A percentile compares a stretch with the other conserved stretches of the same genome.
phyloP scores from a whole-genome alignment of 257 asterid genomes.

The Solanum stenotomum region DNA sequence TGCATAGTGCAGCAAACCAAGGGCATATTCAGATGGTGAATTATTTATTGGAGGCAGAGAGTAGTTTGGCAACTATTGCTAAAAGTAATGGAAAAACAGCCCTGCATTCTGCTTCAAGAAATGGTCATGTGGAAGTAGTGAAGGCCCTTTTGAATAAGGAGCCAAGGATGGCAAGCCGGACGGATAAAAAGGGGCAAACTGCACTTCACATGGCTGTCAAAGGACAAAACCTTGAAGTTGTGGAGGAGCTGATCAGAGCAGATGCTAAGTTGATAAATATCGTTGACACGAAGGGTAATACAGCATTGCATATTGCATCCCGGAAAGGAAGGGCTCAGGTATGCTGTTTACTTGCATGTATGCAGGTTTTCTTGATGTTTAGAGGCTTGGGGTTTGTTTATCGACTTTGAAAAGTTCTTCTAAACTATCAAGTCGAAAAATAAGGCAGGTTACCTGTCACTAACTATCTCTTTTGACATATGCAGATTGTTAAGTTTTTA shows the following conservation, averaged over 20 bases:
- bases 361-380: neutral
- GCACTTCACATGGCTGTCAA: constrained; percentile 52
- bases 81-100: constrained; percentile 43
- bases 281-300: constrained; percentile 33
- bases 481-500: constrained; percentile 33
- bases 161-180: constrained; percentile 11
- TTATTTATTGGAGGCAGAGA: constrained; percentile 23
- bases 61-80: constrained; percentile 29
- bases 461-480: neutral
- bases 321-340: constrained; percentile 39
- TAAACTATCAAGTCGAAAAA: neutral
- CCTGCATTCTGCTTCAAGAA: constrained; percentile 42
- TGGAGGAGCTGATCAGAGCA: constrained; percentile 19
- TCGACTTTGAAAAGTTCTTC: neutral
- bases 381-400: neutral
- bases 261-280: constrained; percentile 23
- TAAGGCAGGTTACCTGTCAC: neutral
- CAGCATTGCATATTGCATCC: constrained; percentile 35
- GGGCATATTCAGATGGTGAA: constrained; percentile 35
- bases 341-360: neutral
- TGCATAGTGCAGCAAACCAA: constrained; percentile 36
- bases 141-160: constrained; percentile 32
- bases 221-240: constrained; percentile 40
- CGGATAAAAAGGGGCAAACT: constrained; percentile 42
- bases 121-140: constrained; percentile 34